These are phyloP conservation scores for Russula ochroleuca DNA, from an alignment of 768 basidiomycete species.

Conservation along the genomic window DNA sequence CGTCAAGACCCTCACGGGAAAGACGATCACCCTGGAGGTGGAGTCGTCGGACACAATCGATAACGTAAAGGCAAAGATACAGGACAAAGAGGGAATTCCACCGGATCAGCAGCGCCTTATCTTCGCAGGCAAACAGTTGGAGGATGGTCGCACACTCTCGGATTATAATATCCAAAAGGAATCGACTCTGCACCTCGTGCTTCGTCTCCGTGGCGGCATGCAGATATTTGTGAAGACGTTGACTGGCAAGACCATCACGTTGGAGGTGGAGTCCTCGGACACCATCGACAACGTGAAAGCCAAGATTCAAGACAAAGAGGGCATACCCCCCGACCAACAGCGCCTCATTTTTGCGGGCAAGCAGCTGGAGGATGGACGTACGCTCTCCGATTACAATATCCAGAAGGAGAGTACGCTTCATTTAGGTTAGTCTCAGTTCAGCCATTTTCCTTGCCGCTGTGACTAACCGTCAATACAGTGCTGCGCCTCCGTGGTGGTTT, in stretches of 20 bases:
- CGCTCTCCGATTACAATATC: slow-evolving; percentile 74
- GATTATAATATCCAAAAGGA: slow-evolving; percentile 93
- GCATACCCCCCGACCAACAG: slow-evolving; percentile 83
- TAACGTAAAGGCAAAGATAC: slow-evolving; percentile 88
- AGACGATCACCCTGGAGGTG: slow-evolving; percentile 89
- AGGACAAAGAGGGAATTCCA: slow-evolving; percentile 87
- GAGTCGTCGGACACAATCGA: slow-evolving; percentile 86
- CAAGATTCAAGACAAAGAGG: slow-evolving; percentile 81
- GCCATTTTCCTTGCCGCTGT: neutral
- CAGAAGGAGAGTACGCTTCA: slow-evolving; percentile 79
- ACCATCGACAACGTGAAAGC: slow-evolving; percentile 90
- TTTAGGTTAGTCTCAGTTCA: slow-evolving; percentile 34
- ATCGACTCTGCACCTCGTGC: slow-evolving; percentile 76
- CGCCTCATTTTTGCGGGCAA: slow-evolving; percentile 92
- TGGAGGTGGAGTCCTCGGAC: slow-evolving; percentile 90
- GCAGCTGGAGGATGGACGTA: slow-evolving; percentile 91
- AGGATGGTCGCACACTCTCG: slow-evolving; percentile 85
- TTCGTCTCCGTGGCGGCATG: slow-evolving; percentile 87
- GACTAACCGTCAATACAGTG: slow-evolving; percentile 36
- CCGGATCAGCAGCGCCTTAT: slow-evolving; percentile 90
- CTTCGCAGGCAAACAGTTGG: slow-evolving; percentile 89
- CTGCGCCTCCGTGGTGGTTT: slow-evolving; percentile 69
- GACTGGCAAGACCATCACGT: slow-evolving; percentile 88
- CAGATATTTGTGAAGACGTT: slow-evolving; percentile 87
- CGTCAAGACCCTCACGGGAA: slow-evolving; percentile 79